Percentiles rank a stretch among this genome's conserved stretches.
These are phyloP conservation scores for Fagopyrum tataricum DNA, from an alignment of 148 eudicot genomes.

Conservation along the genomic window DNA sequence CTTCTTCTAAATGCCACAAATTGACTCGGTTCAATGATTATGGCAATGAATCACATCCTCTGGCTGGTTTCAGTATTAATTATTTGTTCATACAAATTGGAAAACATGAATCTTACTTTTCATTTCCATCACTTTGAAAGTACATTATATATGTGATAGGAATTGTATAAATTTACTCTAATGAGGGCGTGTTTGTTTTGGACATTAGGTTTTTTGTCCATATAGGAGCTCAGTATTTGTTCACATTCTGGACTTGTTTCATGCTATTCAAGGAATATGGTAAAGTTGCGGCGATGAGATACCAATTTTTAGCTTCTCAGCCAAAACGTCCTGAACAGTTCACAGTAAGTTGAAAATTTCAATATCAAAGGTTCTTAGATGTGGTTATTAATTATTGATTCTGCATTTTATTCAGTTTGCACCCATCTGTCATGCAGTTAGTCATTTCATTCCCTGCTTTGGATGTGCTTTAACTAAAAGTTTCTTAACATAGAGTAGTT, in stretches of 20 bases:
- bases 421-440: background rate
- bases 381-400: background rate
- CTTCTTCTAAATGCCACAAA: background rate
- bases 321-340: conserved; percentile 72
- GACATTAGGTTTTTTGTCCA: conserved; percentile 79
- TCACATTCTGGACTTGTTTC: conserved; percentile 94
- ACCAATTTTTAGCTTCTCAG: conserved; percentile 70
- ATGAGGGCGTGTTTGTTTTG: conserved; percentile 6
- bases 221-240: conserved; percentile 69
- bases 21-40: background rate
- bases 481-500: background rate
- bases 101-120: background rate
- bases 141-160: background rate
- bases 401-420: background rate
- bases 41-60: background rate
- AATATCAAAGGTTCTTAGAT: background rate
- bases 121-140: background rate
- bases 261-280: conserved; percentile 89
- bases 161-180: background rate
- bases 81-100: background rate
- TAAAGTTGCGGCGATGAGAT: conserved; percentile 70
- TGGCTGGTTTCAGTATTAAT: background rate
- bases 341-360: conserved; percentile 49
- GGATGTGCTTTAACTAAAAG: background rate
- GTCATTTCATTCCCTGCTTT: background rate